phyloP scores from a whole-genome alignment of 176 grass and related monocot species.

The Panicum miliaceum region DNA sequence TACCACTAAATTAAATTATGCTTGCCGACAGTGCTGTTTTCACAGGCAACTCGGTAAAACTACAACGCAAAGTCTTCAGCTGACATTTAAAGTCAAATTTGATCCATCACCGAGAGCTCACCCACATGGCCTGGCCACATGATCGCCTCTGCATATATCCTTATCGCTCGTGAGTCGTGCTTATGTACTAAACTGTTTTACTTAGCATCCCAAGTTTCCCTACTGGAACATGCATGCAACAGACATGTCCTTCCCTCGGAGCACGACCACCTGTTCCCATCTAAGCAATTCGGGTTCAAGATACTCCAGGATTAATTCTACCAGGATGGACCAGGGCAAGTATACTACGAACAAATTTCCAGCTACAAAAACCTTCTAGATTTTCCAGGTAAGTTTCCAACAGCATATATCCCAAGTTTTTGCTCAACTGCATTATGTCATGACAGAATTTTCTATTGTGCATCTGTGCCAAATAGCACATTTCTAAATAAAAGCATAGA shows the following conservation, averaged over 20 bases:
- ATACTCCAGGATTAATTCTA: conserved; percentile 20
- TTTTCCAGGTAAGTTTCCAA: no score
- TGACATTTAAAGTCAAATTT: neutral
- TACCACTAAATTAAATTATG: conserved; percentile 14
- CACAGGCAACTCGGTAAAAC: neutral
- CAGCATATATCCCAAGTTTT: no score
- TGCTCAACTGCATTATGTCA: no score
- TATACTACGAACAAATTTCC: conserved; percentile 1
- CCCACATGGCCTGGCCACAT: conserved; percentile 30
- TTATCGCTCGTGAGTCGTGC: neutral
- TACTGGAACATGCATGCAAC: conserved; percentile 6
- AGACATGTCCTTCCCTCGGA: neutral
- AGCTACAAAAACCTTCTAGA: conserved; percentile 12
- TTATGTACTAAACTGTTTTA: neutral
- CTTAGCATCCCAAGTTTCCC: neutral
- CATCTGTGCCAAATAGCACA: neutral
- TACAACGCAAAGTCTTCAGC: neutral
- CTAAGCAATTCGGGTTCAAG: neutral
- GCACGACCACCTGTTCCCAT: conserved; percentile 32
- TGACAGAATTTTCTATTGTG: neutral
- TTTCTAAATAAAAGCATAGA: no score
- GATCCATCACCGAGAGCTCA: neutral
- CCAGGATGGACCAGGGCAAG: conserved; percentile 9
- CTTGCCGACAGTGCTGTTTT: conserved; percentile 27
- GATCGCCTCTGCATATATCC: neutral